Conservation (phyloP, 768 basidiomycete species). For the Plicaturopsis crispa region DNA sequence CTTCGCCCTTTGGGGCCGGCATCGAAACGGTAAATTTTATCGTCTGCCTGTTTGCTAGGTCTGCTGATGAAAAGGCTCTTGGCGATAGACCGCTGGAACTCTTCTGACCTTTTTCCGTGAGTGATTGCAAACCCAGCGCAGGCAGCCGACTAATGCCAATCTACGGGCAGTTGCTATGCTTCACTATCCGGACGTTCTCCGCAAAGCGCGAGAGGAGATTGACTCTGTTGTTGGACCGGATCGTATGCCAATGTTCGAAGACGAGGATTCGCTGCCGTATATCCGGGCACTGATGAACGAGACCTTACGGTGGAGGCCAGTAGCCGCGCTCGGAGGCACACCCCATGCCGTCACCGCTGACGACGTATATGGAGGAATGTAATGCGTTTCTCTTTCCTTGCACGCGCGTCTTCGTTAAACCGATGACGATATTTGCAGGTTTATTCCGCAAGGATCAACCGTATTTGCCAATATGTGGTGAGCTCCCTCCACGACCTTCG, state of each 20-base stretch:
- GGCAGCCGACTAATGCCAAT: conserved; percentile 3
- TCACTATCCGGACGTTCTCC: conserved; percentile 29
- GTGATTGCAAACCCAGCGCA: too few relatives aligned
- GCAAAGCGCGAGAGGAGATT: conserved; percentile 30
- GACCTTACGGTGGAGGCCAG: conserved; percentile 29
- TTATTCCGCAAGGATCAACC: conserved; percentile 29
- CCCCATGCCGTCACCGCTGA: conserved; percentile 30
- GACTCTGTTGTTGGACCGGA: conserved; percentile 27
- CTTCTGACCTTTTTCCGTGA: conserved; percentile 24
- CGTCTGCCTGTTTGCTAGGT: neutral
- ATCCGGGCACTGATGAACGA: conserved; percentile 31
- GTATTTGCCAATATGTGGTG: conserved; percentile 27
- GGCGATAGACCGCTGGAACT: conserved; percentile 22
- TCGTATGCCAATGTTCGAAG: conserved; percentile 29
- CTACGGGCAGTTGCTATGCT: conserved; percentile 26
- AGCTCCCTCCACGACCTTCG: conserved; percentile 4
- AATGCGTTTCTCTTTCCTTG: conserved; percentile 8
- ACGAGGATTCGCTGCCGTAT: conserved; percentile 27
- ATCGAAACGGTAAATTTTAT: conserved; percentile 36
- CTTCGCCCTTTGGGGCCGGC: conserved; percentile 38
- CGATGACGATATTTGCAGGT: conserved; percentile 10
- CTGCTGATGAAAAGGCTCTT: neutral
- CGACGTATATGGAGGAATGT: conserved; percentile 31
- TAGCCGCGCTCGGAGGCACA: conserved; percentile 25
- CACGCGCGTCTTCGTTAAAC: neutral